Conservation (phyloP, 2,329 filamentous ascomycete species). For the Xylaria sp. region DNA sequence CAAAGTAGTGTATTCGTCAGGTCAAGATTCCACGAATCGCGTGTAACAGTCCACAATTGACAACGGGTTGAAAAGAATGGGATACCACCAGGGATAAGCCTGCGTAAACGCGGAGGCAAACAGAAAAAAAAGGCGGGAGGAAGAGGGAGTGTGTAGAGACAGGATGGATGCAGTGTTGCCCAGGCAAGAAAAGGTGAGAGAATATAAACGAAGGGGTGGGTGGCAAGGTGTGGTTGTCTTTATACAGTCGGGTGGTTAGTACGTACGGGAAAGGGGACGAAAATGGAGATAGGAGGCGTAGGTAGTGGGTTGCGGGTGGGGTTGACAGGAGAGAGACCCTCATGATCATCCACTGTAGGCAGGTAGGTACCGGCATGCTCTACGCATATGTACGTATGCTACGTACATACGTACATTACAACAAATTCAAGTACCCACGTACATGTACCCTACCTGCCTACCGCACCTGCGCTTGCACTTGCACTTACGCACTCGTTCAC, state of each 20-base stretch:
- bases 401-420: neutral
- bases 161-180: constrained; percentile 18
- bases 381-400: neutral
- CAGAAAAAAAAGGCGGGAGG: neutral
- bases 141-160: constrained; percentile 15
- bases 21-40: constrained; percentile 20
- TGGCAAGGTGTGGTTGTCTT: neutral
- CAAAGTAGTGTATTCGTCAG: constrained; percentile 28
- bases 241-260: neutral
- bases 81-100: constrained; percentile 25
- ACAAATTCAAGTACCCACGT: neutral
- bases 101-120: constrained; percentile 20
- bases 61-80: constrained; percentile 13
- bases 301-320: neutral
- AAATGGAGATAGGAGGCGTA: neutral
- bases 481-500: neutral
- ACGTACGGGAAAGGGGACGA: neutral
- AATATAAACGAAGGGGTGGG: constrained; percentile 15
- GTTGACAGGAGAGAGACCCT: neutral
- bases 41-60: constrained; percentile 29
- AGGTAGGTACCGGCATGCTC: neutral
- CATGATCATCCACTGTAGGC: neutral
- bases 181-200: constrained; percentile 23
- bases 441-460: neutral
- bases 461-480: neutral